Base-by-base conservation (phyloP, 2,329 filamentous ascomycete genomes). In the Huntiella decipiens region DNA sequence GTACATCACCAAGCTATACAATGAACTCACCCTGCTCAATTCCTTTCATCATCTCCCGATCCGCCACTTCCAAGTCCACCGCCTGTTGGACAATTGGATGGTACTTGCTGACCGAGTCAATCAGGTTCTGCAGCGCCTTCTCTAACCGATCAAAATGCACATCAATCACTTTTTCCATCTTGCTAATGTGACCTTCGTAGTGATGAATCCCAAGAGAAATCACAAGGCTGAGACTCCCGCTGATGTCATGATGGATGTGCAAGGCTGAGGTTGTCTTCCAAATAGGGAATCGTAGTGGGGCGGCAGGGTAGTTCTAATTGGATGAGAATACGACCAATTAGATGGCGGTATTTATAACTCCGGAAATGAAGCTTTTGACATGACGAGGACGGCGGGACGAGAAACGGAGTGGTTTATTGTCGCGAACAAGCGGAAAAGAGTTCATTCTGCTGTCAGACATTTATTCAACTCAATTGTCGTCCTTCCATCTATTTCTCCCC, bases 91-190 rank as follows among this genome's bases (percentile, higher is more conserved):
- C 65, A 5, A 79, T 82, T 0, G 84, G 83, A 55, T 86, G 84
- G 62, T 87, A 88, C 52, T 84, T 82, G 4, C 82, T 71, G 51
- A 92, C 80, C 0, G 82, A 87, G 58, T 86, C 81, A 53, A 86
- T 78, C 32, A 92, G 66, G 22, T 66, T 74, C 10, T 72, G 70
- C 15, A 92, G 65, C 1, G 76, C 74, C 54, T 71, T 73, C 54
- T 82, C 78, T 28, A 82, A 65, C 42, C 74, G 72, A 56, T 79
- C 73, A 50, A 82, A 79, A 54, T 71, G 74, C 39, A 56, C 58
- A 51, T 80, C 74, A 5, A 82, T 67, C 42, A 70, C 62, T 40
- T 67, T 67, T 52, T 82, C 73, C 78, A 82, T 82, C 28, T 67
- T 52, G 82, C 73, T 79, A 82, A 82, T 31, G 34, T 28, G 16